A percentile compares a stretch with the other conserved stretches of the same genome.
phyloP scores from a whole-genome alignment of 2,329 filamentous ascomycete genomes.

The Aspergillus puulaauensis region DNA sequence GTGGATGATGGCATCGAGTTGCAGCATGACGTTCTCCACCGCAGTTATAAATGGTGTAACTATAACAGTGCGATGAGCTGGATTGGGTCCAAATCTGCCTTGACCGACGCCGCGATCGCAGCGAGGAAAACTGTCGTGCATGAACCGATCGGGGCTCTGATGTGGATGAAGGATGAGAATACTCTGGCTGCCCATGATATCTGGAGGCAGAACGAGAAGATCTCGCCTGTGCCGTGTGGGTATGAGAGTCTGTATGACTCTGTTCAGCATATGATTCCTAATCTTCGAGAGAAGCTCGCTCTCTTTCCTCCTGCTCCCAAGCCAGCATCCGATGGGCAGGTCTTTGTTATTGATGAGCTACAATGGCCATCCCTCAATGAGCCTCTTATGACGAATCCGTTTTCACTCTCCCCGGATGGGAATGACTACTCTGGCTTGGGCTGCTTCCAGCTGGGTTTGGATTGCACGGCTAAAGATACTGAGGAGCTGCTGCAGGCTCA shows the following conservation, averaged over 20 bases:
- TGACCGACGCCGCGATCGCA: slow-evolving; percentile 28
- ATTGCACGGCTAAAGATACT: slow-evolving; percentile 23
- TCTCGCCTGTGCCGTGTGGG: neutral
- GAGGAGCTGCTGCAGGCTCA: slow-evolving; percentile 22
- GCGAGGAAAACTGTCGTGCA: slow-evolving; percentile 11
- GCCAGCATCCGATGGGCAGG: slow-evolving; percentile 3
- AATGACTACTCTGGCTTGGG: slow-evolving; percentile 24
- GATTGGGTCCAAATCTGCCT: slow-evolving; percentile 31
- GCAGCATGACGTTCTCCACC: slow-evolving; percentile 33
- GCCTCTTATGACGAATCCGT: slow-evolving; percentile 18
- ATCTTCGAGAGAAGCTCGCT: slow-evolving; percentile 6
- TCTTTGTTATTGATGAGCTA: slow-evolving; percentile 14
- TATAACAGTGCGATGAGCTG: slow-evolving; percentile 39
- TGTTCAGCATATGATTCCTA: slow-evolving; percentile 8
- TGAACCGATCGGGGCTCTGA: slow-evolving; percentile 39
- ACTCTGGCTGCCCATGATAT: slow-evolving; percentile 35
- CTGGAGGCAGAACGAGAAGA: slow-evolving; percentile 27
- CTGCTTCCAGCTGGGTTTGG: slow-evolving; percentile 29
- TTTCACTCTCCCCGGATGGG: slow-evolving; percentile 21
- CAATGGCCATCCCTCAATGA: slow-evolving; percentile 15
- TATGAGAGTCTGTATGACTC: slow-evolving; percentile 8
- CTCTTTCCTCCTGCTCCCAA: neutral
- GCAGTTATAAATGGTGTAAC: slow-evolving; percentile 38
- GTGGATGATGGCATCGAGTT: slow-evolving; percentile 31
- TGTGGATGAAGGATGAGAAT: slow-evolving; percentile 38